Percentiles rank a stretch among this genome's conserved stretches.
These are phyloP conservation scores for Eucalyptus leucophloia DNA, from an alignment of 345 rosid genomes.

Conservation along the genomic window DNA sequence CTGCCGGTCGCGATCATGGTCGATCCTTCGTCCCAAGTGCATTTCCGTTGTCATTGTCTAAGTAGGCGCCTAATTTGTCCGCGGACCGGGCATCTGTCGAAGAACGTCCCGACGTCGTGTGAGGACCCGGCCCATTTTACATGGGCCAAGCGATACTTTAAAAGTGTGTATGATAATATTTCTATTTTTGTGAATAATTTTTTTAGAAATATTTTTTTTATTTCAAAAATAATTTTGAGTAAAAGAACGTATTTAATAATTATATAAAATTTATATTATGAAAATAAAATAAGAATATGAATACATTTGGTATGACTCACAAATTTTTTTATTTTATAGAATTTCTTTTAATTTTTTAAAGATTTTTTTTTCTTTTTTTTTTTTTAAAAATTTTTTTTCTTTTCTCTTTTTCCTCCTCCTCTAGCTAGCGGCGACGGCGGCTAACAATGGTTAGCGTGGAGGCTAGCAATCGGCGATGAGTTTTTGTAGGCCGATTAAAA, in stretches of 20 bases:
- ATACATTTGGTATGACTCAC: rapidly evolving
- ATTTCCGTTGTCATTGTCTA: neutral
- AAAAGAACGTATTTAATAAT: rapidly evolving
- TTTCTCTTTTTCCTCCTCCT: too few relatives aligned
- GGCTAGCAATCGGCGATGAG: rapidly evolving
- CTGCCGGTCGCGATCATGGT: neutral
- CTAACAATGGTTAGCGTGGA: too few relatives aligned
- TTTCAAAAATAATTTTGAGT: rapidly evolving
- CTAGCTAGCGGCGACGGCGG: rapidly evolving
- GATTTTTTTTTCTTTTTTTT: too few relatives aligned
- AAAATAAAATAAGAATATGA: too few relatives aligned
- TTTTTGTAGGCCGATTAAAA: rapidly evolving
- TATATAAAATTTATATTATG: rapidly evolving
- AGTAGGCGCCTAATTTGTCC: neutral
- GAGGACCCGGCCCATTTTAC: neutral
- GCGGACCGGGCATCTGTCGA: neutral
- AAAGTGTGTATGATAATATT: neutral
- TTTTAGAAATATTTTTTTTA: rapidly evolving
- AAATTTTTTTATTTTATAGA: rapidly evolving
- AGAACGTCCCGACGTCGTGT: neutral
- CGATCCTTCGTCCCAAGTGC: neutral
- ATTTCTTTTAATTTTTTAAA: too few relatives aligned
- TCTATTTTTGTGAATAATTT: rapidly evolving
- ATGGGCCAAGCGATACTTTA: neutral
- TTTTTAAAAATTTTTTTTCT: too few relatives aligned